Base-by-base conservation (phyloP, 345 rosid species). In the Hypericum perforatum region DNA sequence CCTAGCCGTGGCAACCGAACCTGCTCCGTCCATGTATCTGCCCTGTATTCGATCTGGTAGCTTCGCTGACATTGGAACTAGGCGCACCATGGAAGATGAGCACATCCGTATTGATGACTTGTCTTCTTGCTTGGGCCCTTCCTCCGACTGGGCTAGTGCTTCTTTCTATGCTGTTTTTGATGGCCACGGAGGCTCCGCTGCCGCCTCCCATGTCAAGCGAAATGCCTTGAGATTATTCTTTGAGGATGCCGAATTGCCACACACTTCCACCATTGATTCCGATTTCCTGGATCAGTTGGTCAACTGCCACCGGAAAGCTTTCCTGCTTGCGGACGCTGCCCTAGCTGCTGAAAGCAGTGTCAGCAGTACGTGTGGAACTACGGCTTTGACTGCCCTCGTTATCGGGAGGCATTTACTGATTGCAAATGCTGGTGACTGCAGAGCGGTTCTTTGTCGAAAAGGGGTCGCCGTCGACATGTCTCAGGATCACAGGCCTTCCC, bases 151-250 rank as follows among this genome's bases (percentile, higher is more conserved):
- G 43, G 95, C 91, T 0, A 84, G 79, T 74, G 83, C 97, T 53
- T 22, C n/a, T n/a, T 90, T 90, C 67, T 90, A 82, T 65, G 95
- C 84, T 37, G 91, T 91, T 39, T 91, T 91, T 63, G 98, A 91
- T 67, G 95, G 98, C 32, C 96, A 91, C 65, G 90, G 95, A 52
- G 95, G 96, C 46, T 70, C 86, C 51, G 90, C 84, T 45, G 95
- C 97, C 12, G 91, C 97, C 51, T 64, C 88, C 49, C 84, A 77
- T 43, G 46, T 90, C 62, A 84, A 81, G 69, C 76, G 74, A 69
- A 82, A 90, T 60, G 87, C 87, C 0, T 69, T 77, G 73, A 80
- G 71, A 57, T 64, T 82, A 32, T 84, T 90, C 66, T 80, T 86
- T 45, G 80, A 80, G 63, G 86, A 83, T 59, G 74, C 68, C 14